Base-by-base conservation (phyloP, 768 basidiomycete species). In the Leccinum subgranulosum region DNA sequence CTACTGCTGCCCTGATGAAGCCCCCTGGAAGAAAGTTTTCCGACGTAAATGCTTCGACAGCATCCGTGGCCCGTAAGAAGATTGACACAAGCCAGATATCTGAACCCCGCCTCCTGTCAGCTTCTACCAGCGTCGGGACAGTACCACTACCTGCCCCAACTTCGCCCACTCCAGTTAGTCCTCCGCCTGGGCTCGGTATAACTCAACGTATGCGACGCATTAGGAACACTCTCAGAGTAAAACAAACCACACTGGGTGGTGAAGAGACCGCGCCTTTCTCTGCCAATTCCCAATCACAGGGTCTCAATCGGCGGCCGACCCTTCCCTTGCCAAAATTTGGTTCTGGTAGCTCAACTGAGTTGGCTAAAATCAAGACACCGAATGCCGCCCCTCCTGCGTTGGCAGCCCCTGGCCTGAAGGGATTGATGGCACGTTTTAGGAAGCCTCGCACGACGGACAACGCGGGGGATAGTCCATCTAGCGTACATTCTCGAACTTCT, bases 351-450 rank as follows among this genome's bases (percentile, higher is more conserved):
- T 63, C 83, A 8, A 79, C 78, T 3, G 87, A 89, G 50, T 64
- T 75, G 17, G 74, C 72, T 23, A 78, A 83, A 61, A 79, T 81
- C 58, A 87, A 84, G 67, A 77, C 81, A 3, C 72, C 82, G 19
- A 70, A 82, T 29, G 72, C 83, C 2, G 83, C 81, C 58, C 86
- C 87, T n/a, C 84, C 87, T 62, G 82, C 88, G 4, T 84, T 86
- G 21, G 82, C 87, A 27, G 79, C 85, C 19, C 90, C 90, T 33
- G 86, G 89, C 21, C 66, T 92, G 25, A 89, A 84, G 70, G 86
- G 90, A 14, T 86, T 93, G 71, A 91, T 93, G 82, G 83, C 89
- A 28, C 84, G 88, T 29, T 89, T 92, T 69, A 81, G 88, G 36
- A 75, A 64, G 56, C 67, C 73, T 36, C 73, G 74, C 47, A 60